These are phyloP conservation scores for Sugiyamaella paludigena DNA, from an alignment of 1,139 yeast species.

Conservation along the genomic window DNA sequence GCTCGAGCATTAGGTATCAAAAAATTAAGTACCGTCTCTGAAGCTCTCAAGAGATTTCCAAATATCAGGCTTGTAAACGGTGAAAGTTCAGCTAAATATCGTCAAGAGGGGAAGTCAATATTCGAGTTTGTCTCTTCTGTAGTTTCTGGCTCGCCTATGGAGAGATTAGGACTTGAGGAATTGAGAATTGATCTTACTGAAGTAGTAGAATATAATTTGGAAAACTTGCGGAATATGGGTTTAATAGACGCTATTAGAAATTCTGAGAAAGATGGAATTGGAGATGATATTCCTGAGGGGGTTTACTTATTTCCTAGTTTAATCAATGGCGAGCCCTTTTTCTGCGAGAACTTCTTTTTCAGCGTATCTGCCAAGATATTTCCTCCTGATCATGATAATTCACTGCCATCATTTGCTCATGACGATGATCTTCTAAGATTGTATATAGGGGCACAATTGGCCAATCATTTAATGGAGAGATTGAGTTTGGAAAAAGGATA, in stretches of 20 bases:
- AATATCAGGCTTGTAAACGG: slow-evolving; percentile 37
- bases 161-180: slow-evolving; percentile 42
- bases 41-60: slow-evolving; percentile 31
- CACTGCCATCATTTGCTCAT: slow-evolving; percentile 15
- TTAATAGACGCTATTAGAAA: slow-evolving; percentile 14
- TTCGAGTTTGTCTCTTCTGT: slow-evolving; percentile 29
- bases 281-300: slow-evolving; percentile 27
- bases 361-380: slow-evolving; percentile 30
- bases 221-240: slow-evolving; percentile 19
- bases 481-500: slow-evolving; percentile 33
- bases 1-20: slow-evolving; percentile 38
- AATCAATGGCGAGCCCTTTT: slow-evolving; percentile 15
- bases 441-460: slow-evolving; percentile 36
- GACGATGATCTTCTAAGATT: slow-evolving; percentile 11
- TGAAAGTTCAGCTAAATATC: slow-evolving; percentile 36
- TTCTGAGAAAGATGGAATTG: slow-evolving; percentile 16
- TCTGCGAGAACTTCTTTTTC: slow-evolving; percentile 34
- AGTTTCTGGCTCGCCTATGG: slow-evolving; percentile 31
- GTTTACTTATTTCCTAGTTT: slow-evolving; percentile 17
- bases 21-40: slow-evolving; percentile 31
- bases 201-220: slow-evolving; percentile 24
- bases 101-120: slow-evolving; percentile 36
- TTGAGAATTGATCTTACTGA: slow-evolving; percentile 36
- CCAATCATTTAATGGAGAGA: slow-evolving; percentile 30
- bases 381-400: slow-evolving; percentile 22